Evolutionary conservation across 2,329 filamentous ascomycete genomes (phyloP), one percentile per base, ranked within the genome.

Genomic region (Colletotrichum trifolii): DNA sequence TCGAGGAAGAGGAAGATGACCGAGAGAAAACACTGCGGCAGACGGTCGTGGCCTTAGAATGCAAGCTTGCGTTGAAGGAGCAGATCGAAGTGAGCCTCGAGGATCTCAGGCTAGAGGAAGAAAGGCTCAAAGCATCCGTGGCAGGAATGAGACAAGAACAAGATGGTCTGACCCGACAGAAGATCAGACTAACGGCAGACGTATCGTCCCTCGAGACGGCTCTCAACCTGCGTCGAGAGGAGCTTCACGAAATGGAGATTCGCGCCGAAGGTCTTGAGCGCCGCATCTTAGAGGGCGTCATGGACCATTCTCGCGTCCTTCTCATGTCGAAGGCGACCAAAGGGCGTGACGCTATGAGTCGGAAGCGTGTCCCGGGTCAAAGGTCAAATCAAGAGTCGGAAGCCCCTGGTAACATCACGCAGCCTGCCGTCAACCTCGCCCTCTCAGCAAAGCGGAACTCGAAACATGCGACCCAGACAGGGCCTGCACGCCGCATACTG

Each of bases 241-340:
- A 98, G 79, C 87, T 99, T 64, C 89, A 93, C 49, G 86, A 91
- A 34, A 97, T 99, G 92, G 95, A 98, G 75, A 83, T 86, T 10
- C 91, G 95, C 67, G 96, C 95, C 3, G 94, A 97, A 75, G 87
- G 89, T 4, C 84, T 99, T 33, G 96, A 99, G 79, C 91, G 94
- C 56, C 90, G 96, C 34, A 97, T 99, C 70, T 82, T 99, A 38
- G 95, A 98, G 69, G 94, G 95, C 34, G 93, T 98, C 68, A 96
- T 99, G 80, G 94, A 98, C 71, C 95, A 98, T 75, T 97, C 95
- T 17, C 91, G 95, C 7, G 89, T 95, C 34, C 84, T 97, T n/a
- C 86, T 98, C 63, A 91, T 96, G 82, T 83, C 88, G 69, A 90
- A 92, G 79, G 80, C 86, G 4, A 80, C 76, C 69, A 83, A 82